Evolutionary conservation across 1,284 basidiomycete species (phyloP), one percentile per base, ranked within the genome.

Genomic region (Apiotrichum sp.): DNA sequence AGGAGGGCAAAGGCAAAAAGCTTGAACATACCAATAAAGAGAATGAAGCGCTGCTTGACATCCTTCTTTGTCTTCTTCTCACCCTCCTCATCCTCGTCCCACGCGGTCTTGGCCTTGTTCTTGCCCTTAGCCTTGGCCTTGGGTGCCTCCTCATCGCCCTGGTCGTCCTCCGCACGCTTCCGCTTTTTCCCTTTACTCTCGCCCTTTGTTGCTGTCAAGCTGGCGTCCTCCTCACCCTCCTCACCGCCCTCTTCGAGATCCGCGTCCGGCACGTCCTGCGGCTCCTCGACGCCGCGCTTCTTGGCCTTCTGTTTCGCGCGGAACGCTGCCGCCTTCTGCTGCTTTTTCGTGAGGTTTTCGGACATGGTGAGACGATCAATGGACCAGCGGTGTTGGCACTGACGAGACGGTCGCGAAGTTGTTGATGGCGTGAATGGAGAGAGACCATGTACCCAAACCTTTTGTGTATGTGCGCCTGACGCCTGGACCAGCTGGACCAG

Each of bases 311-410:
- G 73, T 59, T 73, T 73, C 45, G 65, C 56, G 58, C 89, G 84
- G 79, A 93, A 93, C 45, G 88, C 88, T 44, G 84, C 78, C n/a
- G 83, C 82, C 76, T 93, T 93, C 77, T 88, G 87, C 76, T 93
- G 88, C 78, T 88, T 91, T 78, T 92, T 93, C 35, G 88, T 90
- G 62, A 90, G 83, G 64, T 55, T 46, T 14, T 64, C 52, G 31
- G 62, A 46, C 63, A 65, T 66, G 40, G 42, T 56, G 48, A 6
- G 38, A 10, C 22, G 22, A 22, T 22, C 22, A 22, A 22, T 22
- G 22, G 22, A 22, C 22, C 22, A 22, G 22, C 22, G 22, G 22
- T 22, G 22, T 22, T 22, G 22, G 22, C 22, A 22, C 22, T 22
- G 22, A 22, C 22, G 22, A 22, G 22, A 22, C 22, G 22, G 22